Conservation (phyloP, 192 early-diverging fungal species). For the Backusella westeae region DNA sequence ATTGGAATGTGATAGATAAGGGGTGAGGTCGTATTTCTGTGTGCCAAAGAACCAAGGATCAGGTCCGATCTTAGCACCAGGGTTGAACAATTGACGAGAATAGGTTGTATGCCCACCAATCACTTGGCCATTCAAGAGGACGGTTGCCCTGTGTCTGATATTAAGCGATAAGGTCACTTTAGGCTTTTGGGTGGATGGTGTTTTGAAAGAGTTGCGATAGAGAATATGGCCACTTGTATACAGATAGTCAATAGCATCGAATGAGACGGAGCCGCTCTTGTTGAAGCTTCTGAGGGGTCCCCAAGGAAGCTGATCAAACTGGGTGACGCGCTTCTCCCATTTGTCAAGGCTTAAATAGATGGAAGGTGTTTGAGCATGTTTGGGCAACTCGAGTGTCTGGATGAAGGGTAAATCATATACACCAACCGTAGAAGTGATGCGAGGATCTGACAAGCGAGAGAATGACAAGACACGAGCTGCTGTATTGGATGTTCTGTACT, state of each 20-base stretch:
- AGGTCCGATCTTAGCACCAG: slow-evolving; percentile 72
- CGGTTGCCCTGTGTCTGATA: slow-evolving; percentile 66
- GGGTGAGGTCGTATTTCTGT: slow-evolving; percentile 56
- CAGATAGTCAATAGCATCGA: slow-evolving; percentile 56
- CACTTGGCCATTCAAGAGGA: slow-evolving; percentile 69
- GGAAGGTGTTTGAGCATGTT: background rate
- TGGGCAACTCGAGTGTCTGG: background rate
- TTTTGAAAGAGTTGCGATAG: slow-evolving; percentile 54
- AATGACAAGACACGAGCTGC: slow-evolving; percentile 41
- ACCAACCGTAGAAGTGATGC: background rate
- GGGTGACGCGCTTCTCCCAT: slow-evolving; percentile 40
- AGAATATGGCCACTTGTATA: slow-evolving; percentile 64
- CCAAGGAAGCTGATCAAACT: slow-evolving; percentile 46
- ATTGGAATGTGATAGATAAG: slow-evolving; percentile 40
- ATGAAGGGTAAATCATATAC: slow-evolving; percentile 21
- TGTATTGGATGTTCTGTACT: slow-evolving; percentile 32
- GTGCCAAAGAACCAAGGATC: slow-evolving; percentile 61
- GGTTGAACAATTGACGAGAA: slow-evolving; percentile 46
- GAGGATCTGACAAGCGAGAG: background rate
- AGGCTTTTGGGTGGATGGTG: slow-evolving; percentile 26
- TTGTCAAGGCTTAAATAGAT: slow-evolving; percentile 1
- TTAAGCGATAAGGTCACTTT: slow-evolving; percentile 59
- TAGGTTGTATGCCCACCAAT: slow-evolving; percentile 82
- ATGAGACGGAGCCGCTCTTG: slow-evolving; percentile 42
- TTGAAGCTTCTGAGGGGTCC: slow-evolving; percentile 21